Evolutionary conservation across 2,329 filamentous ascomycete species (phyloP), one percentile per base, ranked within the genome.

Genomic region (Monosporascus sp.): DNA sequence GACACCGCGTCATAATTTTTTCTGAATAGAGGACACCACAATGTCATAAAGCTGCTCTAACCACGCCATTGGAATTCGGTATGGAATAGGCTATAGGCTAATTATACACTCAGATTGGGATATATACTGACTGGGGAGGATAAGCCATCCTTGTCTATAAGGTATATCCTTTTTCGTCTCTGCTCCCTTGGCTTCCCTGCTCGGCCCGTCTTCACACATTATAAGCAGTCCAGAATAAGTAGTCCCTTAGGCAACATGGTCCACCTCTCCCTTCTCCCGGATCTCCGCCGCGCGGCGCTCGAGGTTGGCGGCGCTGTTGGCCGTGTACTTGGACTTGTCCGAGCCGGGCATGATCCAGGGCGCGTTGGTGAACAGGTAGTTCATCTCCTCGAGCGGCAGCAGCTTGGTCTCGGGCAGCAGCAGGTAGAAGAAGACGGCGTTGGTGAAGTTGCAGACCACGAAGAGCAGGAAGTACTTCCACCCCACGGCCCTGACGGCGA

Each of bases 351-450:
- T 78, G 61, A 88, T 80, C 68, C 79, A 76, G 8, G 85, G 85
- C 0, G 84, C 81, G 63, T 85, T 73, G 16, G 76, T 77, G 69
- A 86, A 86, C 50, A 86, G 71, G 54, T 79, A 77, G 62, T 85
- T 84, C 83, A 86, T 86, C 69, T 86, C 83, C 64, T 88, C 85
- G 9, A 88, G 75, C 0, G 84, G 79, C 20, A 84, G 71, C 58
- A 77, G 79, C 58, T 78, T 78, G 1, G 85, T 88, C 71, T 87
- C 85, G 0, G 85, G 85, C 49, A 87, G 71, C 50, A 87, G 68
- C 6, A 78, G 71, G 74, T 80, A 88, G 75, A 88, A 88, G 59
- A 68, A 68, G 49, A 65, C n/a, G 41, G 65, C 65, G 56, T 68
- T 68, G 45, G 66, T 64, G 37, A 86, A 79, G 65, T 88, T 88